A percentile compares a stretch with the other conserved stretches of the same genome.
Conservation (phyloP, 208 protist species). For the Trypanosoma grayi region DNA sequence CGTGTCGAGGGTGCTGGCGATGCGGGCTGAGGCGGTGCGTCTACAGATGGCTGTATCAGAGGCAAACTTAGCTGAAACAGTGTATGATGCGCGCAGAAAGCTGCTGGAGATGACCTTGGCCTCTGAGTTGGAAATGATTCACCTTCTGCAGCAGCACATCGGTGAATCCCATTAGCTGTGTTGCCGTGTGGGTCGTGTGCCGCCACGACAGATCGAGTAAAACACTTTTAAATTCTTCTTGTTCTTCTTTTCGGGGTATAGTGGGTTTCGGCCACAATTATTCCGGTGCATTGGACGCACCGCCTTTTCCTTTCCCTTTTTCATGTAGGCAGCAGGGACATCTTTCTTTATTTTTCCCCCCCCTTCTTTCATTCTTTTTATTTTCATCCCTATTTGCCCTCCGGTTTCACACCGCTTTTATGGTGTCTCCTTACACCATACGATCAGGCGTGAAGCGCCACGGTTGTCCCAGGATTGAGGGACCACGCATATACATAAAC, state of each 20-base stretch:
- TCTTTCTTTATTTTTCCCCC: slow-evolving; percentile 6
- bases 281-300: no score
- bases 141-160: slow-evolving; percentile 21
- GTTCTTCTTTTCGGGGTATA: not conserved
- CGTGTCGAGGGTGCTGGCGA: slow-evolving; percentile 6
- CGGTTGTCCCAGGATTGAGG: no score
- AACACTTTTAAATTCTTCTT: not conserved
- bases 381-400: not conserved
- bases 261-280: no score
- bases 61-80: not conserved
- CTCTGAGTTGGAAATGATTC: slow-evolving; percentile 46
- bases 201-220: slow-evolving; percentile 8
- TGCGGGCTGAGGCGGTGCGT: slow-evolving; percentile 17
- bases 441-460: no score
- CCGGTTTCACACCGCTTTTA: no score
- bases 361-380: slow-evolving; percentile 22
- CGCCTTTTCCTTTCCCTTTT: not conserved
- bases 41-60: slow-evolving; percentile 9
- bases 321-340: not conserved
- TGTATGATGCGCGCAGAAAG: slow-evolving; percentile 22
- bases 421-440: no score
- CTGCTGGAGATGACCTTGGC: slow-evolving; percentile 33
- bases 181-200: no score
- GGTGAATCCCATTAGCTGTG: not conserved
- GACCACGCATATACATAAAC: no score